phyloP scores from a whole-genome alignment of 805 yeast genomes.

The Blastobotrys chiropterorum region DNA sequence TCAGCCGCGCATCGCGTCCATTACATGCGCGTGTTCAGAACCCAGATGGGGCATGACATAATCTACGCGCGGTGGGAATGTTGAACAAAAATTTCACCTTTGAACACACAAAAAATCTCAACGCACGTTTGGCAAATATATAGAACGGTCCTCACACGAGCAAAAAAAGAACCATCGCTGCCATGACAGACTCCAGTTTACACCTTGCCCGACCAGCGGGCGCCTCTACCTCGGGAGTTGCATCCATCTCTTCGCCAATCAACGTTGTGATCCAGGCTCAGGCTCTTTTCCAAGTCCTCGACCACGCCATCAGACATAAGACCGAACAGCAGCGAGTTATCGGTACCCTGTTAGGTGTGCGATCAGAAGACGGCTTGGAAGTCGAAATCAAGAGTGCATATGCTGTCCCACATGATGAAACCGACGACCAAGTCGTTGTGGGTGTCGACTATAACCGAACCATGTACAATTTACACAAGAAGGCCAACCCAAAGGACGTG shows the following conservation, averaged over 20 bases:
- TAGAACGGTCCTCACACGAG: no score
- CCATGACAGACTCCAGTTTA: conserved; percentile 20
- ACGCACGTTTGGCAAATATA: no score
- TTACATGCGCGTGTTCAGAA: no score
- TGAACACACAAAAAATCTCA: no score
- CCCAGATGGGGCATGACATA: no score
- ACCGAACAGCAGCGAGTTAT: conserved; percentile 55
- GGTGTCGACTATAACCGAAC: conserved; percentile 71
- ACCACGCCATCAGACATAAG: conserved; percentile 56
- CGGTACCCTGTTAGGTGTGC: conserved; percentile 74
- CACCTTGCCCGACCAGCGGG: conserved; percentile 21
- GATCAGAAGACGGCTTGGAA: conserved; percentile 78
- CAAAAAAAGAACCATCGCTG: background rate
- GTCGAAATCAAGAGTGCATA: conserved; percentile 70
- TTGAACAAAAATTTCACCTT: no score
- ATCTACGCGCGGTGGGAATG: no score
- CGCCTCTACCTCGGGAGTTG: conserved; percentile 14
- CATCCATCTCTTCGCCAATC: conserved; percentile 20
- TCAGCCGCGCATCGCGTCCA: no score
- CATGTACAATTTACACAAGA: conserved; percentile 64
- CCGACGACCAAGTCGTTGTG: conserved; percentile 67
- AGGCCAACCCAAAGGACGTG: conserved; percentile 69
- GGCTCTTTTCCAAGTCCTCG: conserved; percentile 71
- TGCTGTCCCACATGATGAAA: conserved; percentile 74
- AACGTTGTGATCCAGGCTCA: conserved; percentile 31